Base-by-base conservation (phyloP, 2,329 filamentous ascomycete genomes). In the Blumeria graminis region DNA sequence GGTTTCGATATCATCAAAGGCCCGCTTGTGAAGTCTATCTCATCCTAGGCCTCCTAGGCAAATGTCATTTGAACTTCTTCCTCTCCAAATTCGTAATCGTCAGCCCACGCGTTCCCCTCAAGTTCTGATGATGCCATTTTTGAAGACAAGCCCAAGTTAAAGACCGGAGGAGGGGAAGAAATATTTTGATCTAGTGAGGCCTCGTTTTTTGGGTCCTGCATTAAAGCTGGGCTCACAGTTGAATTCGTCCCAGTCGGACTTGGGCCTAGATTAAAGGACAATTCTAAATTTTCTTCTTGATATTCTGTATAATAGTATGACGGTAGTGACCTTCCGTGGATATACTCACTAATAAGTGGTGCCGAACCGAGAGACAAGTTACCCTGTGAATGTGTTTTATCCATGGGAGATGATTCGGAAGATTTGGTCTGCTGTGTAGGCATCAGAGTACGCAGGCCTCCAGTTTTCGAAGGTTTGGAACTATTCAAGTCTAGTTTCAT, bases 61-160 rank as follows among this genome's bases (percentile, higher is more conserved):
- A 90, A 90, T 60, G 82, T 87, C 82, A 90, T 84, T 35, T 77
- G 76, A 60, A 90, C 84, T 68, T 87, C 83, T 65, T 80, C 78
- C 67, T 87, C 83, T 63, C 77, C 75, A 36, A 51, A 50, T 32
- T 82, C 77, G 48, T 86, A 81, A 8, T 78, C 72, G 57, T 78
- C 82, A 3, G 76, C 80, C 86, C 86, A 90, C 0, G 84, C 75
- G 76, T 74, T 90, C 70, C 59, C 71, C 62, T 50, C 58, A 6
- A 62, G 38, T 48, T 59, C 57, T 16, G 63, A 57, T 52, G 71
- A 71, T 0, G 77, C 77, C 60, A 75, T 18, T 6, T 45, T 46
- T 22, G 32, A 13, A 28, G 52, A 18, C 41, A 9, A 32, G 11
- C 11, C 18, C 11, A 8, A 7, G 18, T 22, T 22, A 48, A 16